Base-by-base conservation (phyloP, 83 land plant genomes). In the Thuja plicata region DNA sequence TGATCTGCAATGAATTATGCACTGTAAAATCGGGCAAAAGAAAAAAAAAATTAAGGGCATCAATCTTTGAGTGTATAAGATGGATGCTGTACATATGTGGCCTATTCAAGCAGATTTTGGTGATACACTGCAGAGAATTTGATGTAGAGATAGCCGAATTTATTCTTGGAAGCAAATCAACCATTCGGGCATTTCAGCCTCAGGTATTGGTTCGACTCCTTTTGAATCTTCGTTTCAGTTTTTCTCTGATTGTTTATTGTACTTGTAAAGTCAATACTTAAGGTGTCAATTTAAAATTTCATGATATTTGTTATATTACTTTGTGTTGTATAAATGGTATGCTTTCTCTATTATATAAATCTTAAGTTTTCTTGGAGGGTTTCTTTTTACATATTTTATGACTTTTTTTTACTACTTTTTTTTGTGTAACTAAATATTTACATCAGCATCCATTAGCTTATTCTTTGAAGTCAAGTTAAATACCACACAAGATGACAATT, bases 11-110 rank as follows among this genome's bases (percentile, higher is more conserved):
- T 37, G 45, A 38, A 19, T 38, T 79, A 38, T 79, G 82, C 43
- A 52, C 86, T 84, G 86, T 50, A 34, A 35, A 52, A 52, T 34
- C 16, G 86, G 62, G 86, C 62, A 6, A 34, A 34, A 34, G 38
- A 52, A 2, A n/a, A 84, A 84, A 52, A 41, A 40, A 80, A 80
- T 30, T 84, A 50, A 84, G 86, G 40, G 62, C 86, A 84, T 84
- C 86, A 3, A 30, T 30, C 34, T 2, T 84, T 40, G 21, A 34
- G 62, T 34, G 34, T 32, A 48, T 32, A 84, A 52, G 37, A 52
- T 84, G 86, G 86, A 52, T 84, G 60, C 17, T 84, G 86, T 84
- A 52, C 17, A 84, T 50, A 84, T 84, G 86, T 84, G 62, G 82
- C 82, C 43, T 37, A 27, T 54, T 52, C 60, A 52, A 27, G 60